Evolutionary conservation across 352 stramenopile species (phyloP), one percentile per base, ranked within the genome.

Genomic region (Globisporangium echinulatum): DNA sequence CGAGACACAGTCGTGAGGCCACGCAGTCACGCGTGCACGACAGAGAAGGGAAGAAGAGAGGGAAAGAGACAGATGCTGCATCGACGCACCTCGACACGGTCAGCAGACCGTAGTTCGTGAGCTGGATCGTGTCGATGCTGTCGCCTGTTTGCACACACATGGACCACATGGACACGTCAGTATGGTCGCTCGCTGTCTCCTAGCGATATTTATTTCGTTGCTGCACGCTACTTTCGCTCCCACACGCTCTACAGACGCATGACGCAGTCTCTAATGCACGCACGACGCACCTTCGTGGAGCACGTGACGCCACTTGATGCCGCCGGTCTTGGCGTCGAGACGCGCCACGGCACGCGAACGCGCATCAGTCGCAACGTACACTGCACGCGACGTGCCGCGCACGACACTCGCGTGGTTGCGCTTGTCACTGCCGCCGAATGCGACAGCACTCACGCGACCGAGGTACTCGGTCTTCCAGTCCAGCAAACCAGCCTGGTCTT

Each of bases 391-490:
- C 25, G 75, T 71, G 51, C 71, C 74, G 44, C 71, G 68, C 15
- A 75, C 75, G 46, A 63, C 67, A 14, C 64, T 71, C 6, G 68
- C 66, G 54, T 74, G 64, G 14, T 64, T 59, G 49, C 68, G 74
- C 54, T 72, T 82, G 54, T 85, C 73, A 44, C 67, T 72, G 47
- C 70, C 68, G 19, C 67, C 70, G 62, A 82, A 87, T 14, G 67
- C 77, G 40, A 85, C 79, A 4, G 71, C 56, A 6, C 68, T 64
- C 5, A 75, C 79, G 11, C 74, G 70, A 36, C 85, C 85, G 14
- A 94, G 51, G 56, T 90, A 77, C 64, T 89, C 56, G 13, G 71
- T 59, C 52, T 75, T 84, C 82, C 82, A 94, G 76, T 94, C 85
- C 54, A 92, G 82, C 58, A 91, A 67, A 3, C 82, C 85, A 5